Conservation (phyloP, 768 basidiomycete species). For the Strobilomyces dryophilus region DNA sequence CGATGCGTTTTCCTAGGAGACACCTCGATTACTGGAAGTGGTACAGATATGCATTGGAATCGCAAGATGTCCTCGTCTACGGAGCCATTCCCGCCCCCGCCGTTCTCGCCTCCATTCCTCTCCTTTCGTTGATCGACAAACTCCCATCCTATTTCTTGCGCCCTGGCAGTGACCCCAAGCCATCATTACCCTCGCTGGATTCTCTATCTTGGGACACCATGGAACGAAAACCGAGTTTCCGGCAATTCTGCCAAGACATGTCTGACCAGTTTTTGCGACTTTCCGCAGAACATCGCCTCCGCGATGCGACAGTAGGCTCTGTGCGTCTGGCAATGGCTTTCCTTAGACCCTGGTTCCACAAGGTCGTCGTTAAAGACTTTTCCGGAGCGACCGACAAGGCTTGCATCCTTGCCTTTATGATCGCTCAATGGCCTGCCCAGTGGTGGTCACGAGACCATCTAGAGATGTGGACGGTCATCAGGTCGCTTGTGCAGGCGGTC, state of each 20-base stretch:
- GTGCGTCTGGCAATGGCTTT: slow-evolving; percentile 65
- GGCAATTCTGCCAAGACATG: slow-evolving; percentile 68
- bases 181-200: slow-evolving; percentile 31
- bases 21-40: slow-evolving; percentile 69
- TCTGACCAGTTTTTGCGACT: slow-evolving; percentile 57
- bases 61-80: slow-evolving; percentile 71
- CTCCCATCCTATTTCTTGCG: slow-evolving; percentile 68
- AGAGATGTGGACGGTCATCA: slow-evolving; percentile 57
- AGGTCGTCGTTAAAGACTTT: slow-evolving; percentile 39
- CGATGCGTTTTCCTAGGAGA: slow-evolving; percentile 37
- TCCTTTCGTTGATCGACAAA: slow-evolving; percentile 57
- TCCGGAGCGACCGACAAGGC: slow-evolving; percentile 35
- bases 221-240: slow-evolving; percentile 57
- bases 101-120: slow-evolving; percentile 66
- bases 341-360: slow-evolving; percentile 68
- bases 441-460: slow-evolving; percentile 64
- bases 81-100: slow-evolving; percentile 63
- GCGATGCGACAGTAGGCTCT: slow-evolving; percentile 64
- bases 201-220: slow-evolving; percentile 51
- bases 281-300: slow-evolving; percentile 51
- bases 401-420: slow-evolving; percentile 42
- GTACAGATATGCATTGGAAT: slow-evolving; percentile 70
- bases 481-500: slow-evolving; percentile 54
- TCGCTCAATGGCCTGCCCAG: slow-evolving; percentile 64
- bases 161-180: slow-evolving; percentile 31